phyloP scores from a whole-genome alignment of 306 rosid genomes.

The Malus sylvestris region DNA sequence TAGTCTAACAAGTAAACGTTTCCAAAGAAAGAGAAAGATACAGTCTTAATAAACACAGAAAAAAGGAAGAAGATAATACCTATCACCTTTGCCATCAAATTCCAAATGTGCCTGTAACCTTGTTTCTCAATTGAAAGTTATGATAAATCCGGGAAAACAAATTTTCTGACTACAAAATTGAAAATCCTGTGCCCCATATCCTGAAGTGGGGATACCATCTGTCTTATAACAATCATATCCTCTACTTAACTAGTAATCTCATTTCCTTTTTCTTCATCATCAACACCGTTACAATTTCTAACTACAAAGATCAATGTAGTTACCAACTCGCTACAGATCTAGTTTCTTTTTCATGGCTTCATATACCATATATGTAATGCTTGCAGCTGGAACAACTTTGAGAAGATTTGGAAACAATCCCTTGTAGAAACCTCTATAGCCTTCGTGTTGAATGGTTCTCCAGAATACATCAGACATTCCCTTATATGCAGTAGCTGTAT shows the following conservation, averaged over 20 bases:
- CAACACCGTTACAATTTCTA: slow-evolving; percentile 21
- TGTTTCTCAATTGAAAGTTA: slow-evolving; percentile 38
- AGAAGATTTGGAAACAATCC: slow-evolving; percentile 89
- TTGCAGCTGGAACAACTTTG: slow-evolving; percentile 93
- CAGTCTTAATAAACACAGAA: not conserved
- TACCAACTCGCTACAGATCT: slow-evolving; percentile 51
- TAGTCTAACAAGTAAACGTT: too few relatives aligned
- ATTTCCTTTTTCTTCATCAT: slow-evolving; percentile 17
- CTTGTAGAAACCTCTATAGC: slow-evolving; percentile 81
- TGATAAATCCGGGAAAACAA: slow-evolving; percentile 45
- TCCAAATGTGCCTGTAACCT: slow-evolving; percentile 24
- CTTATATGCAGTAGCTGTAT: slow-evolving; percentile 28
- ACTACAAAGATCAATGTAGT: slow-evolving; percentile 23
- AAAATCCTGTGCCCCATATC: slow-evolving; percentile 42
- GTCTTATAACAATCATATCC: slow-evolving; percentile 8
- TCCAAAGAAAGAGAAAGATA: not conserved
- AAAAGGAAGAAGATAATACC: slow-evolving; percentile 8
- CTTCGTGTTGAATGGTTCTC: slow-evolving; percentile 72
- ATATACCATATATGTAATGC: slow-evolving; percentile 87
- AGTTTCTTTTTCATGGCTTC: slow-evolving; percentile 75
- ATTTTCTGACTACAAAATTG: slow-evolving; percentile 57
- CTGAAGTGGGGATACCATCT: slow-evolving; percentile 31
- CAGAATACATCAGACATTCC: slow-evolving; percentile 87
- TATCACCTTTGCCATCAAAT: slow-evolving; percentile 17
- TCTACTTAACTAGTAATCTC: slow-evolving; percentile 30